These are phyloP conservation scores for Mucor irregularis DNA, from an alignment of 371 early-diverging fungal species.

Conservation along the genomic window DNA sequence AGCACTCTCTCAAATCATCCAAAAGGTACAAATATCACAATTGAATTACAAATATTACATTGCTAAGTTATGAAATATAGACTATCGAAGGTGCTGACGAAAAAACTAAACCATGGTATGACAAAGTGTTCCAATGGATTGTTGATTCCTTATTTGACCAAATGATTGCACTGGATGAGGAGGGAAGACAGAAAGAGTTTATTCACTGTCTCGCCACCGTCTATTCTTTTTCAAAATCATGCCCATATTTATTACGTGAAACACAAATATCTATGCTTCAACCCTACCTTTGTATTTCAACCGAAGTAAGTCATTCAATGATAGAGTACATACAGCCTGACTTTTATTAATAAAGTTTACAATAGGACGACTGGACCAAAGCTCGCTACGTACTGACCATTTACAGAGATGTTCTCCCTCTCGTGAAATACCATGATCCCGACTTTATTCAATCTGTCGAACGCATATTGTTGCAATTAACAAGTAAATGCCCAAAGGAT, in stretches of 20 bases:
- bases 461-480: conserved; percentile 51
- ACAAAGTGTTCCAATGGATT: conserved; percentile 59
- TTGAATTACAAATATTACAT: neutral
- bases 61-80: conserved; percentile 8
- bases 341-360: neutral
- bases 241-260: conserved; percentile 40
- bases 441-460: conserved; percentile 57
- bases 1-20: conserved; percentile 31
- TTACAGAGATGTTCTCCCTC: conserved; percentile 61
- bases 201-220: conserved; percentile 40
- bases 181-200: conserved; percentile 32
- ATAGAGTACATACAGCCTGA: neutral
- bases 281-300: conserved; percentile 46
- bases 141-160: conserved; percentile 71
- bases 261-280: conserved; percentile 49
- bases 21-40: conserved; percentile 25
- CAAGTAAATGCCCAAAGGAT: conserved; percentile 60
- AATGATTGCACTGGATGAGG: conserved; percentile 57
- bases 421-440: conserved; percentile 54
- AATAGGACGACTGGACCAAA: conserved; percentile 52
- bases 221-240: conserved; percentile 46
- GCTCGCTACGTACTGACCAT: conserved; percentile 55
- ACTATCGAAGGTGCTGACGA: conserved; percentile 35
- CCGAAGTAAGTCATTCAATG: conserved; percentile 24
- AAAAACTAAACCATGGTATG: conserved; percentile 34